A percentile compares a stretch with the other conserved stretches of the same genome.
phyloP scores from a whole-genome alignment of 192 early-diverging fungal genomes.

The Kickxella alabastrina region DNA sequence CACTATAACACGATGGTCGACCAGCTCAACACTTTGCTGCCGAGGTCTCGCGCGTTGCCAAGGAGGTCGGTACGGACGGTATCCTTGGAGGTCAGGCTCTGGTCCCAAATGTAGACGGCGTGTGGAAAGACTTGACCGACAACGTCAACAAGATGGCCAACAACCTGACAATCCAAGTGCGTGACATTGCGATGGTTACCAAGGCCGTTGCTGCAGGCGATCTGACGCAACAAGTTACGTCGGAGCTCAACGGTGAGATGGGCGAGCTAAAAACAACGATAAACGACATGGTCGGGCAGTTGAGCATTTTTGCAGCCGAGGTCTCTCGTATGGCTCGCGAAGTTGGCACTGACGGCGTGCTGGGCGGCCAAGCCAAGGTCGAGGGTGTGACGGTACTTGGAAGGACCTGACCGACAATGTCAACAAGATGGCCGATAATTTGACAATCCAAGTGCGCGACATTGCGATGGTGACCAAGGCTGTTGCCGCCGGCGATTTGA shows the following conservation, averaged over 20 bases:
- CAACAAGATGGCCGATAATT: slow-evolving; percentile 54
- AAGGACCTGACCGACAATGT: slow-evolving; percentile 57
- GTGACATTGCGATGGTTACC: slow-evolving; percentile 53
- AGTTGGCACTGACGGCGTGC: slow-evolving; percentile 61
- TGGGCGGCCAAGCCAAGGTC: slow-evolving; percentile 60
- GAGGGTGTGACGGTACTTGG: slow-evolving; percentile 61
- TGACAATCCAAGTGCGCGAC: slow-evolving; percentile 55
- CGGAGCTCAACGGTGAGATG: slow-evolving; percentile 55
- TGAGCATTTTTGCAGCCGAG: slow-evolving; percentile 54
- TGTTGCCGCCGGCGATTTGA: slow-evolving; percentile 57
- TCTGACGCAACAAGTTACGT: slow-evolving; percentile 49
- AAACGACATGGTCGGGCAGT: slow-evolving; percentile 61
- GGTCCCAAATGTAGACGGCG: slow-evolving; percentile 39
- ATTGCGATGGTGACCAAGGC: slow-evolving; percentile 55
- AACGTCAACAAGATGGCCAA: slow-evolving; percentile 60
- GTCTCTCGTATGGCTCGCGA: slow-evolving; percentile 60
- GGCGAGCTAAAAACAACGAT: slow-evolving; percentile 54
- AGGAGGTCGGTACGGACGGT: slow-evolving; percentile 64
- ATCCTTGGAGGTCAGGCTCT: slow-evolving; percentile 63
- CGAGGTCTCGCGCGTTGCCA: slow-evolving; percentile 64
- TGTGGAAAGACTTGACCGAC: slow-evolving; percentile 57
- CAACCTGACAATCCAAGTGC: slow-evolving; percentile 56
- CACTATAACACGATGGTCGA: slow-evolving; percentile 57
- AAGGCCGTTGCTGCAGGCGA: slow-evolving; percentile 58
- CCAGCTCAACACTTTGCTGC: slow-evolving; percentile 54